A percentile compares a stretch with the other conserved stretches of the same genome.
Evolutionary conservation across 2,329 filamentous ascomycete species (phyloP).

Genomic region (Chalaropsis thielavioides): DNA sequence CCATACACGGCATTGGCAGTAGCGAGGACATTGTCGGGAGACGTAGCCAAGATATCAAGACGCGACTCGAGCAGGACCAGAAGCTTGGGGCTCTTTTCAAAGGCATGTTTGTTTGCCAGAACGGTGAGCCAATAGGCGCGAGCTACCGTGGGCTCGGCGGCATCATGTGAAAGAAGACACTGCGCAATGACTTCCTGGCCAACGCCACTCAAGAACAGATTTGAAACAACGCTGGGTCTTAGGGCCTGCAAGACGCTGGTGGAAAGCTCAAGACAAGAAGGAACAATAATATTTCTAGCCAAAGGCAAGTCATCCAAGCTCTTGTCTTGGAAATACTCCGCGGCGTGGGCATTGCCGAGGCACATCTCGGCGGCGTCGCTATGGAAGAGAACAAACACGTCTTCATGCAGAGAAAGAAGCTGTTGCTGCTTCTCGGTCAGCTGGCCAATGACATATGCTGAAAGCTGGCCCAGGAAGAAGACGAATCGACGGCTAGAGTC

Average conservation of each 20-base stretch:
- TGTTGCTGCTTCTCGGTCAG: slow-evolving; percentile 27
- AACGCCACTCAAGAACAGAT: slow-evolving; percentile 27
- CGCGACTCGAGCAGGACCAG: slow-evolving; percentile 20
- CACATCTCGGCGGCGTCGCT: slow-evolving; percentile 14
- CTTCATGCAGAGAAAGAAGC: slow-evolving; percentile 24
- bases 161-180: slow-evolving; percentile 9
- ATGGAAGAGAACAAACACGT: slow-evolving; percentile 28
- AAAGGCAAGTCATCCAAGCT: slow-evolving; percentile 1
- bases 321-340: slow-evolving; percentile 9
- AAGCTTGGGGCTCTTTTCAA: slow-evolving; percentile 23
- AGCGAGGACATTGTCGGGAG: background rate
- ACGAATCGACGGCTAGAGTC: slow-evolving; percentile 11
- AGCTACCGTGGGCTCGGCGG: background rate
- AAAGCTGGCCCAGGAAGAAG: slow-evolving; percentile 21
- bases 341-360: background rate
- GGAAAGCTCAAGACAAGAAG: slow-evolving; percentile 22
- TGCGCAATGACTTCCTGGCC: slow-evolving; percentile 25
- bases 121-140: slow-evolving; percentile 26
- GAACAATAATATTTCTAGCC: background rate
- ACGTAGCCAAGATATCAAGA: background rate
- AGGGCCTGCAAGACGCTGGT: slow-evolving; percentile 29
- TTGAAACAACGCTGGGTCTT: slow-evolving; percentile 24
- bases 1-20: slow-evolving; percentile 22
- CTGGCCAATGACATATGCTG: slow-evolving; percentile 27
- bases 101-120: slow-evolving; percentile 33